Evolutionary conservation across 2,329 filamentous ascomycete genomes (phyloP).

Genomic region (Neonectria coccinea): DNA sequence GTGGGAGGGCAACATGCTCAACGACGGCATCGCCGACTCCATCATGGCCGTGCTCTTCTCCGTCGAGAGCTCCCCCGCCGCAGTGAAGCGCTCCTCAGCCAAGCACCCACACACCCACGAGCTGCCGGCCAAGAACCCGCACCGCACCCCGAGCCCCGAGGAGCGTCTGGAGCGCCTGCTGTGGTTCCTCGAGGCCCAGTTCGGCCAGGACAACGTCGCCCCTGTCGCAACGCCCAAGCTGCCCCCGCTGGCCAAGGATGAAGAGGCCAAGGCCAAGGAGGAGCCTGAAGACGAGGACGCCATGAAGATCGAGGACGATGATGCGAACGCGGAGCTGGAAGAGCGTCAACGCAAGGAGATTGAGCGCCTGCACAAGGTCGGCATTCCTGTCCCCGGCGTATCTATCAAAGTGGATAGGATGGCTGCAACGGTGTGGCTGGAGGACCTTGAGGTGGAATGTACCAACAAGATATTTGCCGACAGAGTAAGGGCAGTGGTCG

Average conservation of each 20-base stretch:
- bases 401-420: constrained; percentile 90
- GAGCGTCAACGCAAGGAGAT: constrained; percentile 76
- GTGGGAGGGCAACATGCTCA: constrained; percentile 98
- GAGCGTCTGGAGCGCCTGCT: constrained; percentile 88
- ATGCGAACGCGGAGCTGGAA: constrained; percentile 59
- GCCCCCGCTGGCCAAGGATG: constrained; percentile 53
- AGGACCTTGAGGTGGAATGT: constrained; percentile 91
- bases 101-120: constrained; percentile 52
- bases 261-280: constrained; percentile 49
- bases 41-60: constrained; percentile 93
- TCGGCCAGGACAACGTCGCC: constrained; percentile 83
- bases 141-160: constrained; percentile 76
- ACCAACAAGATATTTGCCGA: constrained; percentile 81
- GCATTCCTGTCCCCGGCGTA: constrained; percentile 91
- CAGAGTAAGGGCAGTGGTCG: constrained; percentile 88
- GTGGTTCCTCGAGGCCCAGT: constrained; percentile 97
- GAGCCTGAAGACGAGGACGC: constrained; percentile 54
- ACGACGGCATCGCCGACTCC: constrained; percentile 97
- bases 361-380: constrained; percentile 81
- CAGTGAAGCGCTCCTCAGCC: constrained; percentile 77
- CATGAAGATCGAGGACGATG: constrained; percentile 51
- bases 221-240: constrained; percentile 78
- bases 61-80: constrained; percentile 92
- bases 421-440: constrained; percentile 89
- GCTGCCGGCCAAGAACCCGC: constrained; percentile 72